Percentiles rank a stretch among this genome's conserved stretches.
Conservation (phyloP, 441 rosid species). For the Lepidium campestre region DNA sequence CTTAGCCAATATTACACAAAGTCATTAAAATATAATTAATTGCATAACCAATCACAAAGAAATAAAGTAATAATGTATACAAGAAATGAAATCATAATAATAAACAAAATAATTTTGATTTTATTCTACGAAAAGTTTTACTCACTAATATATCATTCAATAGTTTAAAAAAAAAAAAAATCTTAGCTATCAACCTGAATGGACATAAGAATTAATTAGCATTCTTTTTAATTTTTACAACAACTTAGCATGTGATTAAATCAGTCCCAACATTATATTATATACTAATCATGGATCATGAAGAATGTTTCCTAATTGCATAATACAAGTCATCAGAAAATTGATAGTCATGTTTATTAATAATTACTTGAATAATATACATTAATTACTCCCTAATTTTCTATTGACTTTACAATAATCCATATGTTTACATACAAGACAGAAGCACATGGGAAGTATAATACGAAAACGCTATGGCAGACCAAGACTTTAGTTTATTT, state of each 20-base stretch:
- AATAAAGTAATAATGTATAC: no score
- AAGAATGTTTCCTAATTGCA: slow-evolving; percentile 19
- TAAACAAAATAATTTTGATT: no score
- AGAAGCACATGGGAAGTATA: slow-evolving; percentile 16
- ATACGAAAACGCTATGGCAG: slow-evolving; percentile 21
- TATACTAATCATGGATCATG: not conserved
- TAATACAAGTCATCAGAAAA: not conserved
- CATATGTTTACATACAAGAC: slow-evolving; percentile 1
- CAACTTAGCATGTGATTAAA: not conserved
- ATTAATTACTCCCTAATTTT: not conserved
- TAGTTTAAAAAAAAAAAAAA: no score
- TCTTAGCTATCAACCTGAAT: no score
- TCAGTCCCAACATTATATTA: not conserved
- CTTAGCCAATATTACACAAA: not conserved
- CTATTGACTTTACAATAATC: slow-evolving; percentile 4
- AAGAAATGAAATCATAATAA: no score
- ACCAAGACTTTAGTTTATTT: slow-evolving; percentile 14
- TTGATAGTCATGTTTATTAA: not conserved
- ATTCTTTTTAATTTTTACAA: no score
- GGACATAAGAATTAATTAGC: not conserved
- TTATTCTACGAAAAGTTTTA: no score
- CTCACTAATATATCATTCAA: no score
- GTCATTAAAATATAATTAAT: no score
- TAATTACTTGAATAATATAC: slow-evolving; percentile 4
- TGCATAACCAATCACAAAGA: no score